Evolutionary conservation across 1,139 yeast species (phyloP), one percentile per base, ranked within the genome.

Genomic region (Debaryomyces coudertii): DNA sequence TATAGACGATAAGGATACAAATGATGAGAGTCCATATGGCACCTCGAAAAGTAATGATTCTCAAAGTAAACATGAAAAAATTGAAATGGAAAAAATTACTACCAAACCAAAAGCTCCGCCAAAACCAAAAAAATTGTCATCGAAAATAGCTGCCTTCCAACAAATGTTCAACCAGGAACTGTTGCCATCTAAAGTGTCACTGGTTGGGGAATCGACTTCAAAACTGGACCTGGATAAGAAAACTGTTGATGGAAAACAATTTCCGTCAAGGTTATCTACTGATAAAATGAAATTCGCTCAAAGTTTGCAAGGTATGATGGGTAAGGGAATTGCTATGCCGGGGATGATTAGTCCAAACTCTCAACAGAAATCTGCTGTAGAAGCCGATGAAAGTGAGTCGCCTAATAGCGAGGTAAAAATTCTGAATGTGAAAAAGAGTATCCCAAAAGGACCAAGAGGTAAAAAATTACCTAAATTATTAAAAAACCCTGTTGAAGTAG

Each of bases 381-480:
- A 44, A 6, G 41, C 35, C 4, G 51, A 39, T 7, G 42, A 44
- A 6, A 35, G 40, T 9, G 18, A 51, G 9, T 46, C 55, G 2
- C 77, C 74, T 51, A 61, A 65, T 1, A 70, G 80, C 54, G 69
- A 71, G 48, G 66, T 76, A 9, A 33, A n/a, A 22, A 20, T 12
- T 15, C 16, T 16, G 23, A 43, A 20, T 34, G 14, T 37, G 15
- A 52, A 23, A 36, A 53, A 30, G 48, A 60, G 67, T 24, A 77
- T 96, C 53, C 84, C 85, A 0, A 82, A 71, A 53, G 96, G 96
- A 0, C 96, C 96, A 22, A 76, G 79, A 51, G 92, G 93, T 0
- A 81, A 95, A 49, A 81, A 85, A 53, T 70, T 89, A 42, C 97
- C 97, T 1, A 78, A 78, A 47, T 65, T 70, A n/a, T 77, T 82